phyloP scores from a whole-genome alignment of 163 green algal species.

The Coccomyxa subellipsoidea region DNA sequence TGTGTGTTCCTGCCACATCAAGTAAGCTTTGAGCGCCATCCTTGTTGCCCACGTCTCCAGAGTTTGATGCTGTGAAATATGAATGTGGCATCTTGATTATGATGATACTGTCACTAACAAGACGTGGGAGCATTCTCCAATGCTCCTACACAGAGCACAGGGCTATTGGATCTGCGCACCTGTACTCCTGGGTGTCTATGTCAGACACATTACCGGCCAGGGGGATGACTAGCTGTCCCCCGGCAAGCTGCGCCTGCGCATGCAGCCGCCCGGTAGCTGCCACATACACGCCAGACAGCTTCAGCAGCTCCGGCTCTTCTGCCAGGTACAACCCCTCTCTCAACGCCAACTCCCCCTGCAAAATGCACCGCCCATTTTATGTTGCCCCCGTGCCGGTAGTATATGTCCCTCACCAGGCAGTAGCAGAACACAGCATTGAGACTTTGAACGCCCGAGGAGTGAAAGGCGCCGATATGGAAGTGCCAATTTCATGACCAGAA shows the following conservation, averaged over 20 bases:
- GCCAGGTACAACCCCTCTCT: constrained; percentile 31
- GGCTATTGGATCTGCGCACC: not conserved
- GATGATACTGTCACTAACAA: no score
- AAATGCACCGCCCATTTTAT: not conserved
- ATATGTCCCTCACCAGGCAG: not conserved
- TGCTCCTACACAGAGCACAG: not conserved
- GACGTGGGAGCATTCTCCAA: no score
- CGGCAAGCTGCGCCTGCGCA: constrained; percentile 24
- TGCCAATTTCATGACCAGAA: not conserved
- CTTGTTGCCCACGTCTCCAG: no score
- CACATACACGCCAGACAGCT: constrained; percentile 35
- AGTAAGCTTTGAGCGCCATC: no score
- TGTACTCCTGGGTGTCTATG: constrained; percentile 15
- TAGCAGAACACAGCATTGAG: not conserved
- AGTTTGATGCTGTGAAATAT: no score
- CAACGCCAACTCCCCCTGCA: constrained; percentile 40
- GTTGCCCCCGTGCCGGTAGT: not conserved
- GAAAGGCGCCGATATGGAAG: not conserved
- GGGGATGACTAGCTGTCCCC: not conserved
- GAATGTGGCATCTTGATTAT: no score
- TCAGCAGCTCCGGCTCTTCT: constrained; percentile 25
- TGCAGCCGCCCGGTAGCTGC: constrained; percentile 26
- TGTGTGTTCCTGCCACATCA: no score
- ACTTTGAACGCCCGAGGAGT: no score
- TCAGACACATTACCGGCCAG: constrained; percentile 16